phyloP scores from a whole-genome alignment of 495 filamentous ascomycete species.

The Penicillium arizonense region DNA sequence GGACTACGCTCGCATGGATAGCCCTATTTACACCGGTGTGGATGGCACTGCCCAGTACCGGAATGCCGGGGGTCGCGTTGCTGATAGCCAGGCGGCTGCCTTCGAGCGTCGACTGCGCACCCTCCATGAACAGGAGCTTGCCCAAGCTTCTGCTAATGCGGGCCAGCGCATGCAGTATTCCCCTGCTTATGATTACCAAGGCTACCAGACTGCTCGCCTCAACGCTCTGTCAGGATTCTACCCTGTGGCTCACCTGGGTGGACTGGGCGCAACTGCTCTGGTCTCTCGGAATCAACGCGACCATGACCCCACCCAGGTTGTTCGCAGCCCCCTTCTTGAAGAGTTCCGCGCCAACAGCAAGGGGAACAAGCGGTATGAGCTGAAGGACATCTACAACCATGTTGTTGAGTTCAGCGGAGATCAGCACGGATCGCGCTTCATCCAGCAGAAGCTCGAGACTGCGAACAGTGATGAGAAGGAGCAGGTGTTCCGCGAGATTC shows the following conservation, averaged over 20 bases:
- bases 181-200: conserved; percentile 38
- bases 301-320: conserved; percentile 60
- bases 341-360: conserved; percentile 78
- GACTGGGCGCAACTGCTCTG: conserved; percentile 28
- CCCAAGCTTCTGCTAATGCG: conserved; percentile 28
- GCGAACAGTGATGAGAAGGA: conserved; percentile 98
- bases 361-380: conserved; percentile 75
- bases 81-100: conserved; percentile 38
- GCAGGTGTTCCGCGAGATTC: conserved; percentile 85
- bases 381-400: conserved; percentile 89
- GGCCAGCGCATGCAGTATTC: conserved; percentile 40
- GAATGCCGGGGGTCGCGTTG: conserved; percentile 37
- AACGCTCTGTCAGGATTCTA: conserved; percentile 38
- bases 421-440: conserved; percentile 92
- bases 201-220: conserved; percentile 34
- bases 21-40: conserved; percentile 54
- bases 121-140: conserved; percentile 49
- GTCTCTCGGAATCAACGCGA: conserved; percentile 58
- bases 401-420: conserved; percentile 96
- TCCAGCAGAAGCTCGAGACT: conserved; percentile 90
- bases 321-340: conserved; percentile 71
- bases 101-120: conserved; percentile 51
- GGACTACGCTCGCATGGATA: conserved; percentile 56
- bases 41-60: conserved; percentile 43
- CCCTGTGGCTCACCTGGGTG: conserved; percentile 22